phyloP scores from a whole-genome alignment of 805 yeast genomes.

The Komagataella pastoris region DNA sequence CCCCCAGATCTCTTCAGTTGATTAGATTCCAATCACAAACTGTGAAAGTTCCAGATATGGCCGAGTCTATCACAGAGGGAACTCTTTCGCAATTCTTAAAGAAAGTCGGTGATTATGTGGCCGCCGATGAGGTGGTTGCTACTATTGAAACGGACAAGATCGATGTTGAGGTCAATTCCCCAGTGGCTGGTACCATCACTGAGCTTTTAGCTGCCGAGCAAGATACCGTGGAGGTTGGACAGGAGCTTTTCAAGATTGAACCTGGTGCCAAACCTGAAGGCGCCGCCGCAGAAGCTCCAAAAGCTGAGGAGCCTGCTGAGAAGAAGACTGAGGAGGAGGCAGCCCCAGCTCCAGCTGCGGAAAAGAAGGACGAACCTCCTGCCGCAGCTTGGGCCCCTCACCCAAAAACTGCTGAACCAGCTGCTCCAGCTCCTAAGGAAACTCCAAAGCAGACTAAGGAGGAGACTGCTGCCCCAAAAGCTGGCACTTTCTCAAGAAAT shows the following conservation, averaged over 20 bases:
- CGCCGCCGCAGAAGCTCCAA: conserved; percentile 28
- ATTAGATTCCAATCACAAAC: conserved; percentile 21
- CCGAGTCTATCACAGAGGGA: conserved; percentile 97
- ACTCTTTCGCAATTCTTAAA: conserved; percentile 59
- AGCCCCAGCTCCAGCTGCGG: conserved; percentile 13
- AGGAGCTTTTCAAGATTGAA: conserved; percentile 79
- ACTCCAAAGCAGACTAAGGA: conserved; percentile 13
- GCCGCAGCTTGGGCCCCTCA: conserved; percentile 8
- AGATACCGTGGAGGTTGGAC: conserved; percentile 93
- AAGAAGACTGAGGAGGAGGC: conserved; percentile 11
- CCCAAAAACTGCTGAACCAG: conserved; percentile 16
- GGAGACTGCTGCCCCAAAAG: conserved; percentile 15
- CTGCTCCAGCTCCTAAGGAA: conserved; percentile 18
- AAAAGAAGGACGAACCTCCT: conserved; percentile 8
- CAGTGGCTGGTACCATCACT: conserved; percentile 78
- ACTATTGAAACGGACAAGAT: conserved; percentile 98
- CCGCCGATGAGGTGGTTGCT: conserved; percentile 81
- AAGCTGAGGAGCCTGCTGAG: conserved; percentile 11
- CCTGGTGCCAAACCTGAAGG: conserved; percentile 61
- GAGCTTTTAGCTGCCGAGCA: conserved; percentile 76
- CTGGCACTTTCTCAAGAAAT: conserved; percentile 54
- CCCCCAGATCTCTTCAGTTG: not conserved
- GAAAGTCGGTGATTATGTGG: conserved; percentile 79
- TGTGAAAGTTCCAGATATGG: conserved; percentile 96
- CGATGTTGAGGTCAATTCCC: conserved; percentile 94